A percentile compares a stretch with the other conserved stretches of the same genome.
phyloP scores from a whole-genome alignment of 1,139 yeast genomes.

The Sugiyamaella castrensis region DNA sequence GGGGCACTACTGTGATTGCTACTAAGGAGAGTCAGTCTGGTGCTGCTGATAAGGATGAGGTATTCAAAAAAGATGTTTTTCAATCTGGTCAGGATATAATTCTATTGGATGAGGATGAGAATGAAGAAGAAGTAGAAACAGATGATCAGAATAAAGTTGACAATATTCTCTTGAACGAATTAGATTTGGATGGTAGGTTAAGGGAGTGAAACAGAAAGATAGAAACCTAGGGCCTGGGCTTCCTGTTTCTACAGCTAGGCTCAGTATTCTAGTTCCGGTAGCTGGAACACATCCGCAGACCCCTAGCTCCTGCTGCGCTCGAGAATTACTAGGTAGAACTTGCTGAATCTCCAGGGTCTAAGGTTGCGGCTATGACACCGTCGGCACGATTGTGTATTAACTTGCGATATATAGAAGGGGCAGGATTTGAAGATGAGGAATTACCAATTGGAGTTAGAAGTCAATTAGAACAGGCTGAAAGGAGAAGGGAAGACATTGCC shows the following conservation, averaged over 20 bases:
- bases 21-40: neutral
- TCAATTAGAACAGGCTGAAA: constrained; percentile 26
- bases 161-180: constrained; percentile 1
- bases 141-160: constrained; percentile 4
- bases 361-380: constrained; percentile 13
- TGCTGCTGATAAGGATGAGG: neutral
- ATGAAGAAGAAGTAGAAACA: neutral
- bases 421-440: constrained; percentile 39
- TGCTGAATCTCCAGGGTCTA: neutral
- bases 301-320: too few species aligned
- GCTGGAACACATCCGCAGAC: too few species aligned
- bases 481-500: constrained; percentile 41
- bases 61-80: neutral
- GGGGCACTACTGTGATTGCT: too few species aligned
- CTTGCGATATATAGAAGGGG: constrained; percentile 39
- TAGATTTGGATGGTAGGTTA: constrained; percentile 10
- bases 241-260: too few species aligned
- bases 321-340: neutral
- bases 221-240: too few species aligned
- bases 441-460: constrained; percentile 38
- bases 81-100: constrained; percentile 4
- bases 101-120: constrained; percentile 8
- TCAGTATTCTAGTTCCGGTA: too few species aligned
- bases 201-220: neutral
- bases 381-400: constrained; percentile 32